A percentile compares a stretch with the other conserved stretches of the same genome.
Evolutionary conservation across 805 yeast species (phyloP).

Genomic region (Cyberlindnera meyerae): DNA sequence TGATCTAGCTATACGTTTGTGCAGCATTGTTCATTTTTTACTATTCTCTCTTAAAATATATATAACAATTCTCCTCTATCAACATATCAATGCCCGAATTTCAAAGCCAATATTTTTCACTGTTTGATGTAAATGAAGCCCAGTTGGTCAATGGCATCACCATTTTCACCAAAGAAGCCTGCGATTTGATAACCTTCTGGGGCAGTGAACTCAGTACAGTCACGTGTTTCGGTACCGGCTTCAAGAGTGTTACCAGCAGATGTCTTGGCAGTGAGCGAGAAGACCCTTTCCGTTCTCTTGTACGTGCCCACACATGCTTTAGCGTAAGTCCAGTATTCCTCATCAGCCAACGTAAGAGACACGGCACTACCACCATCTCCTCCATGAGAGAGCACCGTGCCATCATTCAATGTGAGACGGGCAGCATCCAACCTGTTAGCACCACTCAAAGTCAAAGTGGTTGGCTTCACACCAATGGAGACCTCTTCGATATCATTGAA

Average conservation of each 20-base stretch:
- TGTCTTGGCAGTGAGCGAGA: slow-evolving; percentile 23
- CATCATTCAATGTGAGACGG: slow-evolving; percentile 29
- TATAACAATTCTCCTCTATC: too few relatives aligned
- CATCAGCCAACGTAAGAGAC: background rate
- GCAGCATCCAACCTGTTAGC: slow-evolving; percentile 13
- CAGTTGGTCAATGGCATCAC: slow-evolving; percentile 7
- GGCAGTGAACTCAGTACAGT: slow-evolving; percentile 6
- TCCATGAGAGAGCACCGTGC: slow-evolving; percentile 19
- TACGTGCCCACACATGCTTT: slow-evolving; percentile 38
- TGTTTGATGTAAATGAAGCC: slow-evolving; percentile 8
- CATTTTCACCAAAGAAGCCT: slow-evolving; percentile 11
- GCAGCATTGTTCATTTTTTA: too few relatives aligned
- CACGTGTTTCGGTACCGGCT: slow-evolving; percentile 5
- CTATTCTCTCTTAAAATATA: too few relatives aligned
- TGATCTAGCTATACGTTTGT: too few relatives aligned
- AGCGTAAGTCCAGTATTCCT: slow-evolving; percentile 33
- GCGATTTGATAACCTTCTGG: slow-evolving; percentile 9
- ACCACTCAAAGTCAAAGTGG: slow-evolving; percentile 5
- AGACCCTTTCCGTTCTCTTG: slow-evolving; percentile 36
- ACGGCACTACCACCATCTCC: slow-evolving; percentile 8
- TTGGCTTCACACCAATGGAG: slow-evolving; percentile 3
- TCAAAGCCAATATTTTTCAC: background rate
- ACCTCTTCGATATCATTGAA: slow-evolving; percentile 6
- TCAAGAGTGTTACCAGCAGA: slow-evolving; percentile 4
- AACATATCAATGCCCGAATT: too few relatives aligned